phyloP scores from a whole-genome alignment of 208 protist species.

The Acanthamoeba divionensis region DNA sequence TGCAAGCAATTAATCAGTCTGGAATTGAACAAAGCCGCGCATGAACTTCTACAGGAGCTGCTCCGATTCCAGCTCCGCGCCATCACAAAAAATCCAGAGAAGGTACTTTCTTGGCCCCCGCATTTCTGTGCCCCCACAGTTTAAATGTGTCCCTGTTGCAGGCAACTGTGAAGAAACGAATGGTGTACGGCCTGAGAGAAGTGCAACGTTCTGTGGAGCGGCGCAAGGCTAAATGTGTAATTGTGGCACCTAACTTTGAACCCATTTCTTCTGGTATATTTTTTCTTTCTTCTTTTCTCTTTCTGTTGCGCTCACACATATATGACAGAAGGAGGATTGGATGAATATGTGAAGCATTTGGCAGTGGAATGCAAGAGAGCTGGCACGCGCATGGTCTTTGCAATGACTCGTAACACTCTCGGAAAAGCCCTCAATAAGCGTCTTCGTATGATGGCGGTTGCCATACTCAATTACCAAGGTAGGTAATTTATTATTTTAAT shows the following conservation, averaged over 20 bases:
- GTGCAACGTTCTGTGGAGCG: not conserved
- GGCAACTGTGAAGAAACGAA: not conserved
- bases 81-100: not conserved
- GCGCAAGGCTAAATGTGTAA: not conserved
- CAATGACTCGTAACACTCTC: not conserved
- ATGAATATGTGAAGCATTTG: not conserved
- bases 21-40: not conserved
- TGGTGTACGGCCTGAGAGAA: not conserved
- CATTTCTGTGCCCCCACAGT: not conserved
- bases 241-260: conserved; percentile 1
- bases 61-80: not conserved
- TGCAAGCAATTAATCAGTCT: conserved; percentile 10
- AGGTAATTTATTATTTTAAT: not conserved
- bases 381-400: not conserved
- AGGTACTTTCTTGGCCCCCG: not conserved
- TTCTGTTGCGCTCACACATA: too few relatives aligned
- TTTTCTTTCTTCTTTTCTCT: too few relatives aligned
- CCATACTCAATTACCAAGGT: not conserved
- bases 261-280: not conserved
- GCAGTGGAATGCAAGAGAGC: not conserved
- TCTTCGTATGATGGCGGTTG: not conserved
- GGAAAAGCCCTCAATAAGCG: not conserved
- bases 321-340: not conserved
- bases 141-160: not conserved
- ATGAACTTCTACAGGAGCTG: not conserved